A percentile compares a stretch with the other conserved stretches of the same genome.
These are phyloP conservation scores for Baeospora myosura DNA, from an alignment of 1,284 basidiomycete genomes.

Conservation along the genomic window DNA sequence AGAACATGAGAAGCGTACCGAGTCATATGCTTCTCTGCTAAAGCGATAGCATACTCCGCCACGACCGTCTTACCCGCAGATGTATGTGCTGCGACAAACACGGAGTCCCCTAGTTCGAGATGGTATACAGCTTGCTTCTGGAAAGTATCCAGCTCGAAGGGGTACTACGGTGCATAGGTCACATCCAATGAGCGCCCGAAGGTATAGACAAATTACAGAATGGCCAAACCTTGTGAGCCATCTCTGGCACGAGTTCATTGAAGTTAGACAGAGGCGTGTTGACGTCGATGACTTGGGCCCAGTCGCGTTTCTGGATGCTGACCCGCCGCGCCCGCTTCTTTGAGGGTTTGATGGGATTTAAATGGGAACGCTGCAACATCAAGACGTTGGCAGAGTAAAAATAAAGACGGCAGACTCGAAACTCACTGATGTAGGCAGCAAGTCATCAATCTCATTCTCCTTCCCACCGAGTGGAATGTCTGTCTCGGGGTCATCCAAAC, in stretches of 20 bases:
- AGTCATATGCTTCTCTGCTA: conserved; percentile 98
- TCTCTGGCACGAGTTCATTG: conserved; percentile 79
- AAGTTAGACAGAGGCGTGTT: conserved; percentile 88
- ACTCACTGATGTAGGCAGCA: conserved; percentile 74
- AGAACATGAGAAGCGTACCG: conserved; percentile 42
- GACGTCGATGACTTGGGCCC: conserved; percentile 96
- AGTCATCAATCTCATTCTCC: conserved; percentile 52
- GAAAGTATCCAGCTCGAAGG: conserved; percentile 44
- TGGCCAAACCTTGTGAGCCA: conserved; percentile 73
- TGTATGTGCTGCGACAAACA: conserved; percentile 98
- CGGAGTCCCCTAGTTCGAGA: conserved; percentile 94
- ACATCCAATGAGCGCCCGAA: too few species aligned
- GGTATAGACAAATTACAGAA: too few species aligned
- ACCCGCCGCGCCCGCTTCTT: conserved; percentile 29
- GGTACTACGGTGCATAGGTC: conserved; percentile 22
- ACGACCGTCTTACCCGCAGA: conserved; percentile 99
- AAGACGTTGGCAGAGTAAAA: conserved; percentile 6
- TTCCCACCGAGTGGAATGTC: neutral
- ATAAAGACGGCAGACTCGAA: conserved; percentile 2
- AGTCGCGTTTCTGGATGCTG: conserved; percentile 77
- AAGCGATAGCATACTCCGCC: conserved; percentile 95
- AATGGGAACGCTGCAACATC: conserved; percentile 54
- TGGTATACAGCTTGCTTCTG: conserved; percentile 99
- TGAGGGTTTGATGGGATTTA: conserved; percentile 42
- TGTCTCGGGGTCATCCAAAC: neutral